A percentile compares a stretch with the other conserved stretches of the same genome.
Evolutionary conservation across 768 basidiomycete species (phyloP).

Genomic region (Cystofilobasidium bisporidii): DNA sequence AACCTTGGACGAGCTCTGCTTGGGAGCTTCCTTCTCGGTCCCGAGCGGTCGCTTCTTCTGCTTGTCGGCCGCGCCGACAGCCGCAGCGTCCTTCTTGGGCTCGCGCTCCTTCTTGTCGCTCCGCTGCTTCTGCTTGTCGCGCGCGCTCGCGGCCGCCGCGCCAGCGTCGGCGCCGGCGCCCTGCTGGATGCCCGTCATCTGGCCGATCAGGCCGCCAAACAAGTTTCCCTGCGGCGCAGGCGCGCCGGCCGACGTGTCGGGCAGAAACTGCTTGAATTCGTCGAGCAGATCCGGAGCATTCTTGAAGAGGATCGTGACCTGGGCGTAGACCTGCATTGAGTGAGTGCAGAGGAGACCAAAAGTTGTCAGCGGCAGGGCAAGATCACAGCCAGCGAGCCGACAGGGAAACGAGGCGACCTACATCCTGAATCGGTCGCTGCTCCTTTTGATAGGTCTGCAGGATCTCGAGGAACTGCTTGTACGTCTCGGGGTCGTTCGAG

Average conservation of each 20-base stretch:
- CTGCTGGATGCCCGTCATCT: slow-evolving; percentile 23
- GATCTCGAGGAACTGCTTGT: slow-evolving; percentile 46
- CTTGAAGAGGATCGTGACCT: slow-evolving; percentile 41
- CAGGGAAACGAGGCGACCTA: slow-evolving; percentile 26
- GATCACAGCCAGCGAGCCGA: no score
- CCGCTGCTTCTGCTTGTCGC: slow-evolving; percentile 12
- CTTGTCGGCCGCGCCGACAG: background rate
- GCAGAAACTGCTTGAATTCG: slow-evolving; percentile 42
- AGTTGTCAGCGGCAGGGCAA: no score
- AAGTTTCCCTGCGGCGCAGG: slow-evolving; percentile 30
- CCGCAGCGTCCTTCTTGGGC: slow-evolving; percentile 11
- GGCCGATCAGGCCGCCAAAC: slow-evolving; percentile 33
- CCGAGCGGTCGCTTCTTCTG: slow-evolving; percentile 22
- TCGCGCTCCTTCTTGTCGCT: slow-evolving; percentile 11
- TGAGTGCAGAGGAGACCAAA: background rate
- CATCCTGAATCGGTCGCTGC: slow-evolving; percentile 49
- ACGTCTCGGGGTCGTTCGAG: slow-evolving; percentile 73
- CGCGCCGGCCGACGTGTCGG: slow-evolving; percentile 34
- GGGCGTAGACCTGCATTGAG: slow-evolving; percentile 39
- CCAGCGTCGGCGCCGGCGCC: slow-evolving; percentile 14
- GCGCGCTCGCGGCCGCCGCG: slow-evolving; percentile 28
- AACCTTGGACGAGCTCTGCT: slow-evolving; percentile 9
- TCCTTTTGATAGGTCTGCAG: slow-evolving; percentile 49
- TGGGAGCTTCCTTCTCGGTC: slow-evolving; percentile 3
- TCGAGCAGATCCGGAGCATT: slow-evolving; percentile 40